Evolutionary conservation across 805 yeast genomes (phyloP), one percentile per base, ranked within the genome.

Genomic region (Maudiozyma serrabonitensis): DNA sequence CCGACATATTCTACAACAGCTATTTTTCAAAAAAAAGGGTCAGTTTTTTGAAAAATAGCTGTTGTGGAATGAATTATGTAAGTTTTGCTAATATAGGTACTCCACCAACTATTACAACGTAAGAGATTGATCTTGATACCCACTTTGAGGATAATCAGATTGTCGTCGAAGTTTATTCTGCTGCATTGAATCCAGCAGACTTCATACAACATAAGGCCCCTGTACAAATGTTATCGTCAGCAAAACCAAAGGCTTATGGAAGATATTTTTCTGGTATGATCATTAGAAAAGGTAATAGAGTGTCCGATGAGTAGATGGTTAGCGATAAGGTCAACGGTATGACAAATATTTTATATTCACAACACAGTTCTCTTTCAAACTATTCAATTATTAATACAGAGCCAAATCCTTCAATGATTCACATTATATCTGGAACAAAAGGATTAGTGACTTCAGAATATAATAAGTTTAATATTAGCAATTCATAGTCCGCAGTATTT

Each of bases 401-500:
- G 5, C 8, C 31, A 2, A 58, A 63, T 71, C 49, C 69, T 56
- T 25, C 9, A 32, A 41, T 21, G 11, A 13, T 19, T 18, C 41
- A 82, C 31, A 55, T 32, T 47, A 50, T 39, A 32, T 4, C 23
- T 21, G 23, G 23, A 21, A 21, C 23, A 4, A 21, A 21, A 21
- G 23, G 4, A 21, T 21, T 21, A 21, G 4, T 21, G 23, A 21
- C 23, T 21, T 4, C 4, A 21, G 23, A 32, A 32, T 9, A 13
- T 32, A 54, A 54, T 47, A 57, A 58, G 25, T 62, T 55, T 38
- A 56, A 55, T 23, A 25, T 56, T 7, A 50, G 53, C 45, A 84
- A 85, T 2, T 76, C 87, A 0, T 75, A 77, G 66, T 84, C 87
- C 0, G 64, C 82, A 54, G 81, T 78, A 0, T 78, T 75, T 55